Conservation (phyloP, 2,329 filamentous ascomycete species). For the Cladosporium sp. region DNA sequence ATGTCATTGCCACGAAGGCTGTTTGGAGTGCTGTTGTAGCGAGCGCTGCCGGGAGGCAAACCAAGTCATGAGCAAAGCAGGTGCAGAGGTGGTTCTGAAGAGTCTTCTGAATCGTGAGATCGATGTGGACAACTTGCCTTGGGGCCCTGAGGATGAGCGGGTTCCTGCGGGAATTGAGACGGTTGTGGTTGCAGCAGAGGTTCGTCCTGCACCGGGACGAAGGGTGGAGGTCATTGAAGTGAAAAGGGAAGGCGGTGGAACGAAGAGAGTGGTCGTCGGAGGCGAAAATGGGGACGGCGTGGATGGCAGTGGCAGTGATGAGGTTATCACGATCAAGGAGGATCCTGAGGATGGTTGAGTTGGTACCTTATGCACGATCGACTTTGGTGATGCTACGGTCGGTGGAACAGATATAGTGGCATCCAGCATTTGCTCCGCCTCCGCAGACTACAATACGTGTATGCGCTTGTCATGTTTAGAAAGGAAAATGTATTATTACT, state of each 20-base stretch:
- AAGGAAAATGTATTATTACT: too few species aligned
- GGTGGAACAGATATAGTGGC: too few species aligned
- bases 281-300: constrained; percentile 18
- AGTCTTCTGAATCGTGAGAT: constrained; percentile 71
- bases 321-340: constrained; percentile 29
- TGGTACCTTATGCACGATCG: too few species aligned
- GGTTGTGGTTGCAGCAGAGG: constrained; percentile 66
- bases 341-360: constrained; percentile 25
- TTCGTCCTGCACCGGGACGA: constrained; percentile 46
- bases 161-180: constrained; percentile 74
- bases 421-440: too few species aligned
- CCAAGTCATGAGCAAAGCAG: constrained; percentile 89
- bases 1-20: constrained; percentile 75
- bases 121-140: constrained; percentile 77
- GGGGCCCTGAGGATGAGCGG: constrained; percentile 70
- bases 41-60: constrained; percentile 83
- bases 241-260: constrained; percentile 31
- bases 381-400: too few species aligned
- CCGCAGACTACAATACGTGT: too few species aligned
- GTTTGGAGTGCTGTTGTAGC: constrained; percentile 83
- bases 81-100: constrained; percentile 75
- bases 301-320: constrained; percentile 18
- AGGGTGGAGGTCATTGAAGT: constrained; percentile 40
- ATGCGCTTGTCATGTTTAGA: too few species aligned
- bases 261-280: constrained; percentile 25